These are phyloP conservation scores for Cryphonectria carpinicola DNA, from an alignment of 2,329 filamentous ascomycete species.

Conservation along the genomic window DNA sequence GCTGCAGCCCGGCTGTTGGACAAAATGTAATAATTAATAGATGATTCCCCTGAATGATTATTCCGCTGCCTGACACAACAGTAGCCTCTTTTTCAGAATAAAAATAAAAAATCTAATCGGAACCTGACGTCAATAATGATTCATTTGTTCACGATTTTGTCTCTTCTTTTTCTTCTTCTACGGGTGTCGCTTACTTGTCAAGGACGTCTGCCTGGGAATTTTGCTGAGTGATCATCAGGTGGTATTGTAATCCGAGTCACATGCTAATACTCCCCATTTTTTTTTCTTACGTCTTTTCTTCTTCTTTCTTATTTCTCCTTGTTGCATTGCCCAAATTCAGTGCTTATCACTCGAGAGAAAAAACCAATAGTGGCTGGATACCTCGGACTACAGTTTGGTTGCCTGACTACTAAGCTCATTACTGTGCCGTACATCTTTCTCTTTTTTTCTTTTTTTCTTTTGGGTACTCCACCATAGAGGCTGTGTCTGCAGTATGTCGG, in stretches of 20 bases:
- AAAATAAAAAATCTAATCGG: too few relatives aligned
- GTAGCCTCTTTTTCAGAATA: background rate
- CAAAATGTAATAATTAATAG: background rate
- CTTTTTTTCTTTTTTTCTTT: too few relatives aligned
- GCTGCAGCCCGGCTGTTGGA: too few relatives aligned
- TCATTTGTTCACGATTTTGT: background rate
- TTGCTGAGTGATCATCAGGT: background rate
- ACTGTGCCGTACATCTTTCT: background rate
- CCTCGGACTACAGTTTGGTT: background rate
- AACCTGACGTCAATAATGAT: background rate
- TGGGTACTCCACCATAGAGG: too few relatives aligned
- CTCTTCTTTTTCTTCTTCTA: background rate
- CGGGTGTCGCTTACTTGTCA: background rate
- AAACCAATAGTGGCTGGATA: background rate
- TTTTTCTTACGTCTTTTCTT: background rate
- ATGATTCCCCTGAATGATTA: background rate
- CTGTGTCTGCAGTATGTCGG: too few relatives aligned
- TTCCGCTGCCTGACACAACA: background rate
- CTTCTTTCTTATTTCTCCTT: background rate
- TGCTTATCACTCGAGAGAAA: background rate
- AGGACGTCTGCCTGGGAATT: background rate
- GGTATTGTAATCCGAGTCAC: background rate
- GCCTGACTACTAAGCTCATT: background rate
- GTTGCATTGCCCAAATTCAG: background rate
- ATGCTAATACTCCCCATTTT: background rate